Evolutionary conservation across 345 rosid species (phyloP), one percentile per base, ranked within the genome.

Genomic region (Eucalyptus cloeziana): DNA sequence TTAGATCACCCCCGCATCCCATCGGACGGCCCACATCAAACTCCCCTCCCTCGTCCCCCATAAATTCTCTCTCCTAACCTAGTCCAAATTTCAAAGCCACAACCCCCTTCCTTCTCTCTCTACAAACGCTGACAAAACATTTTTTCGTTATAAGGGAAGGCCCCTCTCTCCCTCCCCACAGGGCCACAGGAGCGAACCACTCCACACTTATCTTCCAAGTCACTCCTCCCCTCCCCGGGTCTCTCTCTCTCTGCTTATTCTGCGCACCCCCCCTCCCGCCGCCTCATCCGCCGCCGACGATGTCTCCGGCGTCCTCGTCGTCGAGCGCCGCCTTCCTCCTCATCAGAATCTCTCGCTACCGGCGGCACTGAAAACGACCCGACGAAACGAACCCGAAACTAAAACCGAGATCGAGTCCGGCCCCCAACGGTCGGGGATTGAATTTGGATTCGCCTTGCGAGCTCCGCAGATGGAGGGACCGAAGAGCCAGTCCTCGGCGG

Each of bases 1-100:
- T 76, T 76, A 19, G 83, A 76, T 76, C 47, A 24, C 83, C 45
- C 45, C 0, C 5, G 9, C 3, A 67, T 22, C 54, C 31, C 19
- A 96, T 96, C 98, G 25, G n/a, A 94, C 95, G 95, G 91, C 22
- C 67, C 37, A 17, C 81, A 92, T 95, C 93, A 27, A 96, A 95
- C 91, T 91, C 85, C 80, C 45, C 90, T 45, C 89, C 89, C 91
- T 91, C 45, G 4, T 37, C 83, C 83, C 45, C 83, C 83, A 76
- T 76, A 76, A 76, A 37, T 37, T 76, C 47, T 76, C 83, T 76
- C 47, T 76, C 83, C 83, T 10, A 37, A 71, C 83, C 83, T 3
- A 27, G 83, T 71, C 83, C 83, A 37, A 71, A 37, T 37, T 71
- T 71, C 83, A 71, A 37, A 71, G 45, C 45, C 27, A 21, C 80